Conservation (phyloP, 2,329 filamentous ascomycete genomes). For the Fusarium illudens region DNA sequence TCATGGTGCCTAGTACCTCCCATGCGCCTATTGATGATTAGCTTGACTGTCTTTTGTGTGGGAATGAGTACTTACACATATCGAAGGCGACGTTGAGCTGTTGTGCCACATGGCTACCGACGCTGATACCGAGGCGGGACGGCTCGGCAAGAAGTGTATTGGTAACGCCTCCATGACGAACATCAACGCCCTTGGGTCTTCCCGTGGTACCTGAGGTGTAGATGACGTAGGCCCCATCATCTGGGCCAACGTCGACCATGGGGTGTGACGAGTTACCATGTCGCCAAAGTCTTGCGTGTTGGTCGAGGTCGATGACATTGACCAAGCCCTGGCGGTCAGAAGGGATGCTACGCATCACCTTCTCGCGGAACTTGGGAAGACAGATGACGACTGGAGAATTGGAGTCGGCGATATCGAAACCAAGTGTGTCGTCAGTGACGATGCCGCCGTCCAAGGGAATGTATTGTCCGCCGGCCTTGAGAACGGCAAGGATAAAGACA, state of each 20-base stretch:
- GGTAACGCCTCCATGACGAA: conserved; percentile 25
- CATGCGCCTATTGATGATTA: conserved; percentile 20
- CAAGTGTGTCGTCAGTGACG: conserved; percentile 24
- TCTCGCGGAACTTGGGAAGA: conserved; percentile 29
- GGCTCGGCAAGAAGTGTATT: conserved; percentile 27
- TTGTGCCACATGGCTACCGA: conserved; percentile 28
- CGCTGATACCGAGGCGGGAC: conserved; percentile 18
- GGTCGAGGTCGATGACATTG: conserved; percentile 23
- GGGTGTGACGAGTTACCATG: conserved; percentile 17
- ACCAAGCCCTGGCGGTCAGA: not conserved
- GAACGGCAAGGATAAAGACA: conserved; percentile 28
- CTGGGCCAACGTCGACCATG: conserved; percentile 9
- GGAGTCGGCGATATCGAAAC: conserved; percentile 28
- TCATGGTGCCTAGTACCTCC: conserved; percentile 29
- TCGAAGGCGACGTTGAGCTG: conserved; percentile 31
- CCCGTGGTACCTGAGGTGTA: conserved; percentile 31
- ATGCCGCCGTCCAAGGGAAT: conserved; percentile 29
- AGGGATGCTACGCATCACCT: conserved; percentile 23
- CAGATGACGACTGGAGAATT: conserved; percentile 19
- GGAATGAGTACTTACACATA: conserved; percentile 19
- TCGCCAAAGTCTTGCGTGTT: conserved; percentile 10
- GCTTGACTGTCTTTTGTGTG: rapidly evolving
- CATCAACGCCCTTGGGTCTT: conserved; percentile 29
- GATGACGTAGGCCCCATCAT: conserved; percentile 31
- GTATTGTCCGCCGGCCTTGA: conserved; percentile 30